Percentiles rank a stretch among this genome's conserved stretches.
Conservation (phyloP, 495 filamentous ascomycete species). For the Glarea lozoyensis region DNA sequence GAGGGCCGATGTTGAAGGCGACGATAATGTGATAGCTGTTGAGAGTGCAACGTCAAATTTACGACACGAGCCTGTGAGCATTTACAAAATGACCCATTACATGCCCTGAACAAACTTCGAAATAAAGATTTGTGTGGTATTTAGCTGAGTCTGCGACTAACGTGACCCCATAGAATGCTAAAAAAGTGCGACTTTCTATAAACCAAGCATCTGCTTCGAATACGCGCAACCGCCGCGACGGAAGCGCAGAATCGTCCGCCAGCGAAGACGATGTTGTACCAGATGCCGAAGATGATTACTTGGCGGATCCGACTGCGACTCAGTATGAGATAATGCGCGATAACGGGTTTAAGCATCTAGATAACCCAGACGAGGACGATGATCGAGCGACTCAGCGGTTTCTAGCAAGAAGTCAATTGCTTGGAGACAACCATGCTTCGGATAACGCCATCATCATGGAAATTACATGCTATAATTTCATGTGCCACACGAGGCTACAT, state of each 20-base stretch:
- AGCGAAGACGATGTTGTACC: conserved; percentile 3
- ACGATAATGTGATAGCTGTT: conserved; percentile 37
- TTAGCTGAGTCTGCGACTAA: no score
- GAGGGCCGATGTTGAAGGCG: conserved; percentile 32
- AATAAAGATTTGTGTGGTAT: no score
- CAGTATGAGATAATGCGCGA: conserved; percentile 45
- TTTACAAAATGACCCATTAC: conserved; percentile 10
- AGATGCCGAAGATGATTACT: conserved; percentile 1
- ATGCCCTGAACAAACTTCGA: no score
- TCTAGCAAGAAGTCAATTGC: conserved; percentile 44
- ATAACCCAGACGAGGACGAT: conserved; percentile 49
- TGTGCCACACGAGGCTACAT: conserved; percentile 80
- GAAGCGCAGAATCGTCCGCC: conserved; percentile 13
- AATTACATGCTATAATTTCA: conserved; percentile 83
- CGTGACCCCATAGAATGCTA: conserved; percentile 27
- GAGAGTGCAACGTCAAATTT: conserved; percentile 34
- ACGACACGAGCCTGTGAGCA: conserved; percentile 35
- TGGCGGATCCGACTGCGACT: conserved; percentile 18
- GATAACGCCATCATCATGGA: conserved; percentile 80
- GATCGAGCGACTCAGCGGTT: conserved; percentile 65
- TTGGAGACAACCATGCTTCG: conserved; percentile 60
- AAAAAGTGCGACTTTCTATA: conserved; percentile 35
- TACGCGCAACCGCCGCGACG: conserved; percentile 16
- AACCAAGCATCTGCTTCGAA: conserved; percentile 15
- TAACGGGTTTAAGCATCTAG: conserved; percentile 40